Evolutionary conservation across 768 basidiomycete species (phyloP).

Genomic region (Serpula lacrymans): DNA sequence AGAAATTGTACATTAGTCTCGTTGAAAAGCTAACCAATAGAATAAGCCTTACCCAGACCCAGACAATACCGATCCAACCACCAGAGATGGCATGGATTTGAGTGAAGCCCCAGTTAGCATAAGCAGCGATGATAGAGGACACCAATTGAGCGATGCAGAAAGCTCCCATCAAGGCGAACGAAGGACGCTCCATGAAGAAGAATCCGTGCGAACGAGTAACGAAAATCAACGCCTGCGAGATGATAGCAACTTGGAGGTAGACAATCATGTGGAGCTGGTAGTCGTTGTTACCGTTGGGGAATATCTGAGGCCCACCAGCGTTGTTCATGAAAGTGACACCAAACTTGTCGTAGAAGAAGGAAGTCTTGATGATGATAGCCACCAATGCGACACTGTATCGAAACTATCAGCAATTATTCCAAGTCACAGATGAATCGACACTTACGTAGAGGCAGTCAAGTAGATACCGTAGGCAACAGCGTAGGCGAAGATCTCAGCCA

Average conservation of each 20-base stretch:
- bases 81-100: conserved; percentile 75
- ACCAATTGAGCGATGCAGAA: conserved; percentile 94
- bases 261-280: conserved; percentile 82
- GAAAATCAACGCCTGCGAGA: conserved; percentile 97
- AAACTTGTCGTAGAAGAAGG: conserved; percentile 88
- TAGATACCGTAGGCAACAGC: conserved; percentile 95
- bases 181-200: conserved; percentile 97
- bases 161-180: conserved; percentile 80
- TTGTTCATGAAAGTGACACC: conserved; percentile 52
- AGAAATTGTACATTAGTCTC: conserved; percentile 13
- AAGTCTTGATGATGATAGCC: conserved; percentile 79
- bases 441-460: conserved; percentile 87
- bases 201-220: conserved; percentile 91
- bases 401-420: conserved; percentile 9
- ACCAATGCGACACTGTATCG: conserved; percentile 65
- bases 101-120: conserved; percentile 94
- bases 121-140: conserved; percentile 93
- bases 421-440: conserved; percentile 5
- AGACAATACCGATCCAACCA: conserved; percentile 96
- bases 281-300: conserved; percentile 47
- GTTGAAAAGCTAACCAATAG: neutral
- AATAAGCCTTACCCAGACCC: conserved; percentile 83
- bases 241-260: conserved; percentile 97
- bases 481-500: conserved; percentile 94
- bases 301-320: conserved; percentile 20